Evolutionary conservation across 768 basidiomycete genomes (phyloP), one percentile per base, ranked within the genome.

Genomic region (Mycena floridula): DNA sequence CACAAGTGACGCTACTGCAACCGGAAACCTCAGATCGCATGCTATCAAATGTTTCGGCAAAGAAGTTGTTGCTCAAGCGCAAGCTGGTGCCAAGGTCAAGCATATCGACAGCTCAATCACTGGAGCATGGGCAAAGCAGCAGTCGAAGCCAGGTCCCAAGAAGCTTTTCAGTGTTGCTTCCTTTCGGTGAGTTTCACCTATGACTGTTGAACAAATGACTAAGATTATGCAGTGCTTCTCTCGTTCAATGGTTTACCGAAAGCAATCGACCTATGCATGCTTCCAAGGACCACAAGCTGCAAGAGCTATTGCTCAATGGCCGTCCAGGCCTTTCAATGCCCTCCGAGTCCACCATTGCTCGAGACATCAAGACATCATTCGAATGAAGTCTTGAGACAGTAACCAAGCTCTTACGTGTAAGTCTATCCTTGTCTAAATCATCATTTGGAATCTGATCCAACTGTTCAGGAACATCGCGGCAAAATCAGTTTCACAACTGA

Each of bases 211-310:
- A n/a, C n/a, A n/a, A n/a, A n/a, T n/a, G n/a, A n/a, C n/a, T n/a
- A n/a, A n/a, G n/a, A n/a, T n/a, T n/a, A n/a, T n/a, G n/a, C n/a
- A n/a, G n/a, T n/a, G n/a, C n/a, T n/a, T n/a, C n/a, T n/a, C n/a
- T 63, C 16, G 66, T 69, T 1, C 46, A 49, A 0, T 71, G 67
- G 66, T 59, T 69, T 0, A 9, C 59, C 0, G 56, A 68, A 45
- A 61, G 53, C 30, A 43, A 58, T 21, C 51, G 57, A 0, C 68
- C 67, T 0, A 65, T 65, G 43, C 50, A 36, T 0, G 66, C 68
- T 26, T 56, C 69, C 0, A 39, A 55, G 2, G 66, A 72, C 38
- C 30, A 45, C 0, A 64, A 57, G 0, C 70, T 64, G 41, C 26
- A 46, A 12, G 51, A 20, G 12, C 45, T 66, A 6, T 65, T 67